Percentiles rank a stretch among this genome's conserved stretches.
Conservation (phyloP, 371 early-diverging fungal species). For the Mucor mucedo region DNA sequence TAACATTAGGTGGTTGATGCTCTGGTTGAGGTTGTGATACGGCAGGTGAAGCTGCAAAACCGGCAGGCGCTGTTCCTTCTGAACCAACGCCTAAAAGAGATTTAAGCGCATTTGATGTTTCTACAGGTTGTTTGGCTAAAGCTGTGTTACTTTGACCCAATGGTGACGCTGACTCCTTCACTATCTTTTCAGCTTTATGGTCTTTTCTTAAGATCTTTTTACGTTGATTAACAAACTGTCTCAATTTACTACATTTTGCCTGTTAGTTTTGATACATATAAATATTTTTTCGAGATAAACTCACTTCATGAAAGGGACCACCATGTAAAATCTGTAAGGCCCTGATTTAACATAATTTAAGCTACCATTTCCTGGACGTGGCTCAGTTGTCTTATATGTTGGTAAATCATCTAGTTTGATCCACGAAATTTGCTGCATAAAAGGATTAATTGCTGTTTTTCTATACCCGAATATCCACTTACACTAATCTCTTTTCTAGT, state of each 20-base stretch:
- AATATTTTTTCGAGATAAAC: constrained; percentile 1
- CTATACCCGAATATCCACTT: constrained; percentile 22
- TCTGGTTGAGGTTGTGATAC: constrained; percentile 22
- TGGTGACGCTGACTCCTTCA: constrained; percentile 15
- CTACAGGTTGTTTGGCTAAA: constrained; percentile 19
- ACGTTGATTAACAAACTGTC: constrained; percentile 36
- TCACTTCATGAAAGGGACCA: constrained; percentile 72
- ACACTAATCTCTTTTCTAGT: constrained; percentile 97
- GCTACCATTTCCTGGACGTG: constrained; percentile 21
- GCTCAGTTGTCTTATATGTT: constrained; percentile 41
- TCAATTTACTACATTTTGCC: constrained; percentile 28
- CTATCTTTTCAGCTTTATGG: constrained; percentile 9
- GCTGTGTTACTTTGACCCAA: constrained; percentile 11
- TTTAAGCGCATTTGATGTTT: constrained; percentile 31
- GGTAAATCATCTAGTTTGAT: constrained; percentile 53
- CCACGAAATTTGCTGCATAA: constrained; percentile 52
- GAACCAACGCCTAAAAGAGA: constrained; percentile 32
- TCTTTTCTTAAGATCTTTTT: constrained; percentile 31
- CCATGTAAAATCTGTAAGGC: constrained; percentile 64
- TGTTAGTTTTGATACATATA: neutral
- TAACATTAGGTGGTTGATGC: constrained; percentile 23
- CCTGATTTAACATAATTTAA: constrained; percentile 35
- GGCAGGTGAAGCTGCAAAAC: constrained; percentile 21
- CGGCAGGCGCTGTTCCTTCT: neutral
- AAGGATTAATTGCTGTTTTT: neutral